Evolutionary conservation across 2,329 filamentous ascomycete genomes (phyloP).

Genomic region (Fusarium sp.): DNA sequence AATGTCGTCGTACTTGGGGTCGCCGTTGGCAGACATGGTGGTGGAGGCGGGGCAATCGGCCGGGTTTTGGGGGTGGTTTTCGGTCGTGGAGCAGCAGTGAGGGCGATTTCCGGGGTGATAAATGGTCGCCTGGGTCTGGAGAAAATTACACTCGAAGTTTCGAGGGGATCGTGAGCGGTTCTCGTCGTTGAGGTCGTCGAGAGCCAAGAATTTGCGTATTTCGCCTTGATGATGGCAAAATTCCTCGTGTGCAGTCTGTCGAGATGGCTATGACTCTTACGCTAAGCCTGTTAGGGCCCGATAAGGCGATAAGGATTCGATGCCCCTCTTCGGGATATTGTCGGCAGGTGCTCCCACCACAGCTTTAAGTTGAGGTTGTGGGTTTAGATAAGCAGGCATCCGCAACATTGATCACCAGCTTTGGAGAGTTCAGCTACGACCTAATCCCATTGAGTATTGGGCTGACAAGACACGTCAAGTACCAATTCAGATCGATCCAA

Average conservation of each 20-base stretch:
- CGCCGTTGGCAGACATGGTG: constrained; percentile 68
- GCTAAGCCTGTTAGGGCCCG: constrained; percentile 51
- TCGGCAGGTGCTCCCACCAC: constrained; percentile 32
- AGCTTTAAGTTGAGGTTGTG: neutral
- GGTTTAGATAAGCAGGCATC: neutral
- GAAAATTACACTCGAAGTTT: constrained; percentile 40
- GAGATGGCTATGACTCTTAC: constrained; percentile 53
- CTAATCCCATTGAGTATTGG: neutral
- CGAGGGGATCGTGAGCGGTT: constrained; percentile 26
- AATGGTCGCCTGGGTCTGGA: constrained; percentile 23
- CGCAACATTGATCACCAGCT: neutral
- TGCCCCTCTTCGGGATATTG: constrained; percentile 53
- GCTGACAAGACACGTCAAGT: neutral
- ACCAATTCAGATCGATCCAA: neutral
- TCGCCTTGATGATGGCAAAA: constrained; percentile 55
- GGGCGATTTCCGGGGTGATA: constrained; percentile 22
- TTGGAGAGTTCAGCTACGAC: neutral
- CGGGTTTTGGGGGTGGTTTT: constrained; percentile 39
- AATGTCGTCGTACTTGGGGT: constrained; percentile 77
- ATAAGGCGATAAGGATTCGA: constrained; percentile 55
- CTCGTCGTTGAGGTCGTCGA: constrained; percentile 35
- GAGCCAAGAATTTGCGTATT: constrained; percentile 47
- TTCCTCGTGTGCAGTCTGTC: constrained; percentile 57
- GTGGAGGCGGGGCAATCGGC: constrained; percentile 49
- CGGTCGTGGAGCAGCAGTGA: constrained; percentile 28